These are phyloP conservation scores for Euphorbia pulcherrima DNA, from an alignment of 345 rosid genomes.

Conservation along the genomic window DNA sequence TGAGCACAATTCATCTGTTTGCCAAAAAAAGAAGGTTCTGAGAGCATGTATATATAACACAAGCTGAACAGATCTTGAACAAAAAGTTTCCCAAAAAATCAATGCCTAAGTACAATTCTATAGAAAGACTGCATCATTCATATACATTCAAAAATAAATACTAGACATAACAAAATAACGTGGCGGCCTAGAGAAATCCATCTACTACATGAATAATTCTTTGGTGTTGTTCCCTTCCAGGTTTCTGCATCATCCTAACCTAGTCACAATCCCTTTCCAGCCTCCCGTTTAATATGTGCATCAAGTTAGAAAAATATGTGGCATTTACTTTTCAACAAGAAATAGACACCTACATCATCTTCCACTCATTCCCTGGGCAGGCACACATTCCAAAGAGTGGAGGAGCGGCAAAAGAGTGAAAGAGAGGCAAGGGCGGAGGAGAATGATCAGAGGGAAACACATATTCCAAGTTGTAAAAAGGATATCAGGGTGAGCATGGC, in stretches of 20 bases:
- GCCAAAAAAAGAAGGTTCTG: not conserved
- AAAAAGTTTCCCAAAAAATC: not conserved
- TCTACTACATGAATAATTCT: not conserved
- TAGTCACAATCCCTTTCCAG: not conserved
- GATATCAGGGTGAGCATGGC: not conserved
- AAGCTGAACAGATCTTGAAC: not conserved
- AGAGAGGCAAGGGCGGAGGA: not conserved
- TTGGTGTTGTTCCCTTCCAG: not conserved
- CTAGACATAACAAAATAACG: not conserved
- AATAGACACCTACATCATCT: not conserved
- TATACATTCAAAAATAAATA: not conserved
- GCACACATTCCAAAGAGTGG: not conserved
- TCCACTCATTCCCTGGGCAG: not conserved
- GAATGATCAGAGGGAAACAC: not conserved
- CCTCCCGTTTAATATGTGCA: not conserved
- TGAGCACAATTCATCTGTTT: constrained; percentile 94
- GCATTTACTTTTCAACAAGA: not conserved
- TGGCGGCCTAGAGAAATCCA: not conserved
- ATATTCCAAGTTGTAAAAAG: not conserved
- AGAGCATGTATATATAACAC: not conserved
- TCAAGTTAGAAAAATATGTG: not conserved
- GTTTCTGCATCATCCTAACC: not conserved
- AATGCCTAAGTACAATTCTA: not conserved
- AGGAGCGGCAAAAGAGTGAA: not conserved
- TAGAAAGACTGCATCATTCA: not conserved